Percentiles rank a stretch among this genome's conserved stretches.
Evolutionary conservation across 495 filamentous ascomycete genomes (phyloP).

Genomic region (Penicillium longicatenatum): DNA sequence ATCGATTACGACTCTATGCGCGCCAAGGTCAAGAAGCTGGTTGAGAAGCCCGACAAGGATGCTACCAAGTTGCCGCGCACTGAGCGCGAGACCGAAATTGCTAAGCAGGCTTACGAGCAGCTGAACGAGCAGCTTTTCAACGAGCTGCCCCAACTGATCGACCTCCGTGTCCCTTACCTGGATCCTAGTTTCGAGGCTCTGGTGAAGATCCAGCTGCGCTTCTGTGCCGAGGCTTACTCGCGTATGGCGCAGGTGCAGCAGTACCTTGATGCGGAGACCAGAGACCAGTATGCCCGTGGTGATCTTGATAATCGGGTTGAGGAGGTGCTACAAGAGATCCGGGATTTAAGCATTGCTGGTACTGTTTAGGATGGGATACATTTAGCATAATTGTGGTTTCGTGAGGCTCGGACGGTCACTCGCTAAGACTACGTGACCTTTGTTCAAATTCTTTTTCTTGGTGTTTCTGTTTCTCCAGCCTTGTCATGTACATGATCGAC

Average conservation of each 20-base stretch:
- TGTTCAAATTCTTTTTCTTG: not conserved
- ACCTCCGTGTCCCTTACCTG: conserved; percentile 93
- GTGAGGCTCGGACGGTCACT: not conserved
- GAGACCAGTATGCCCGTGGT: conserved; percentile 94
- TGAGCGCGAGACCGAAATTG: conserved; percentile 92
- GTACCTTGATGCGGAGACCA: conserved; percentile 93
- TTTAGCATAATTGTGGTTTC: conserved; percentile 4
- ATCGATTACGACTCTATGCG: conserved; percentile 97
- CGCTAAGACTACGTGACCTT: not conserved
- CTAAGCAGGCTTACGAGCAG: conserved; percentile 89
- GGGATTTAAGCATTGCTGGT: conserved; percentile 91
- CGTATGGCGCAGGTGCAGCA: conserved; percentile 99
- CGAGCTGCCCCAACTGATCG: conserved; percentile 96
- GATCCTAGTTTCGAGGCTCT: conserved; percentile 96
- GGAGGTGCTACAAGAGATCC: conserved; percentile 94
- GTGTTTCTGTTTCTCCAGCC: not conserved
- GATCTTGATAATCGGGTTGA: conserved; percentile 91
- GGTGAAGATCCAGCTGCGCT: conserved; percentile 96
- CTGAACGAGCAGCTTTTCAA: conserved; percentile 92
- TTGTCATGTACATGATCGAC: conserved; percentile 1
- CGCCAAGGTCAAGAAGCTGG: conserved; percentile 92
- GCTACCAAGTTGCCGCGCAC: conserved; percentile 89
- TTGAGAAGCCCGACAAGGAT: conserved; percentile 98
- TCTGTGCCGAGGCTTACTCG: conserved; percentile 95
- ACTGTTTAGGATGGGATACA: conserved; percentile 50